Evolutionary conservation across 2,329 filamentous ascomycete species (phyloP).

Genomic region (Colletotrichum salicis): DNA sequence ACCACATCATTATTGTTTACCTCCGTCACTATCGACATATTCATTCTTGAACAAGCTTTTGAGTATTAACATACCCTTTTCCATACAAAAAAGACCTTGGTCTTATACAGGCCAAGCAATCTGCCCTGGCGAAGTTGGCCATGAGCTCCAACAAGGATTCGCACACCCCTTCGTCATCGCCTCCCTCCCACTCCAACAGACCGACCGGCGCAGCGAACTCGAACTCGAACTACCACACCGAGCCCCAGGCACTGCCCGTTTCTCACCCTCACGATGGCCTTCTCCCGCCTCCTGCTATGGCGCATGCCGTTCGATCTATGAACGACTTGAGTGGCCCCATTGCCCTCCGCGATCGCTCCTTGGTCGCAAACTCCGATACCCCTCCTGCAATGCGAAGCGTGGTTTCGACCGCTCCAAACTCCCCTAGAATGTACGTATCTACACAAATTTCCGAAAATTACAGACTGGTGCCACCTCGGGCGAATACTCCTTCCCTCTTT

Average conservation of each 20-base stretch:
- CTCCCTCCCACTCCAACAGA: slow-evolving; percentile 42
- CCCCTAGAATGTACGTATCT: slow-evolving; percentile 67
- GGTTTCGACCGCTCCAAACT: slow-evolving; percentile 67
- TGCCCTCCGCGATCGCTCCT: slow-evolving; percentile 42
- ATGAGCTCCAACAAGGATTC: slow-evolving; percentile 50
- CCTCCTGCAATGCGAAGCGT: slow-evolving; percentile 67
- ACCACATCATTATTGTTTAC: background rate
- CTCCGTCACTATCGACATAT: background rate
- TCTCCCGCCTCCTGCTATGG: slow-evolving; percentile 47
- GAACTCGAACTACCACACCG: slow-evolving; percentile 12
- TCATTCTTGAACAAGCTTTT: background rate
- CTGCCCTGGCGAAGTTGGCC: slow-evolving; percentile 55
- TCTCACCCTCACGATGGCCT: slow-evolving; percentile 42
- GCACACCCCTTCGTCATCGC: slow-evolving; percentile 38
- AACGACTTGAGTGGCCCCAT: slow-evolving; percentile 51
- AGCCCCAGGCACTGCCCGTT: slow-evolving; percentile 40
- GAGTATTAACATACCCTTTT: slow-evolving; percentile 19
- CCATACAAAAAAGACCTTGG: slow-evolving; percentile 37
- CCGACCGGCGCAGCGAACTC: background rate
- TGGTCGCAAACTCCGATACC: slow-evolving; percentile 52
- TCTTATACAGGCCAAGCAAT: slow-evolving; percentile 51
- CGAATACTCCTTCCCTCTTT: slow-evolving; percentile 22
- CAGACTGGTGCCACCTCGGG: background rate
- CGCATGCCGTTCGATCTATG: slow-evolving; percentile 54
- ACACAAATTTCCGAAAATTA: background rate